phyloP scores from a whole-genome alignment of 371 early-diverging fungal species.

The Cokeromyces recurvatus region DNA sequence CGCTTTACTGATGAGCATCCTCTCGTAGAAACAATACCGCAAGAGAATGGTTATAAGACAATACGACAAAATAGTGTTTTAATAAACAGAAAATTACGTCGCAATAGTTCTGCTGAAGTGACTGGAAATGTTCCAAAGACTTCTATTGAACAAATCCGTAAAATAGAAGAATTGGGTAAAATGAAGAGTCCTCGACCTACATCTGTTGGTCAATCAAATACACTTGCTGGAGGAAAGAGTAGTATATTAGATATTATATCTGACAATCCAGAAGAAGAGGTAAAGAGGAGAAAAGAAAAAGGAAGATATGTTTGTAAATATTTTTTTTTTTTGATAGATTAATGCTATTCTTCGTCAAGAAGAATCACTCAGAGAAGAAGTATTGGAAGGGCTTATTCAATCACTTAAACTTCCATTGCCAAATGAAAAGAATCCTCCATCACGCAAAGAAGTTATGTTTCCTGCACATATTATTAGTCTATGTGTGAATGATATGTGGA shows the following conservation, averaged over 20 bases:
- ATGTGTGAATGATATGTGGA: slow-evolving; percentile 81
- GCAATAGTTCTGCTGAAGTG: slow-evolving; percentile 28
- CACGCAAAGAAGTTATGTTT: slow-evolving; percentile 85
- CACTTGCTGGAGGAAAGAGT: slow-evolving; percentile 21
- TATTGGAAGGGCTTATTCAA: slow-evolving; percentile 83
- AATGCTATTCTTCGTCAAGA: slow-evolving; percentile 61
- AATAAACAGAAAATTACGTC: slow-evolving; percentile 20
- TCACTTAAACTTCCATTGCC: slow-evolving; percentile 86
- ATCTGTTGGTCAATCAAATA: slow-evolving; percentile 36
- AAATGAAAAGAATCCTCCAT: slow-evolving; percentile 73
- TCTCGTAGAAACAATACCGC: slow-evolving; percentile 10
- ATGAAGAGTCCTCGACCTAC: slow-evolving; percentile 37
- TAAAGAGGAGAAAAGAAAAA: too few species aligned
- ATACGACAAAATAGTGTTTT: slow-evolving; percentile 2
- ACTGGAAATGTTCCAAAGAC: slow-evolving; percentile 17
- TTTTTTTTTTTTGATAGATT: too few species aligned
- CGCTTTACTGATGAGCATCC: neutral
- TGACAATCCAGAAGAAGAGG: slow-evolving; percentile 37
- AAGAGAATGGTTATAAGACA: too few species aligned
- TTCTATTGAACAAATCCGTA: slow-evolving; percentile 27
- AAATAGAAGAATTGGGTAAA: slow-evolving; percentile 14
- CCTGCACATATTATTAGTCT: slow-evolving; percentile 89
- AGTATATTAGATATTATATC: slow-evolving; percentile 9
- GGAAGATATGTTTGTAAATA: too few species aligned
- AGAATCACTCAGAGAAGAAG: slow-evolving; percentile 78